Evolutionary conservation across 345 rosid species (phyloP).

Genomic region (Mallotus nudiflorus): DNA sequence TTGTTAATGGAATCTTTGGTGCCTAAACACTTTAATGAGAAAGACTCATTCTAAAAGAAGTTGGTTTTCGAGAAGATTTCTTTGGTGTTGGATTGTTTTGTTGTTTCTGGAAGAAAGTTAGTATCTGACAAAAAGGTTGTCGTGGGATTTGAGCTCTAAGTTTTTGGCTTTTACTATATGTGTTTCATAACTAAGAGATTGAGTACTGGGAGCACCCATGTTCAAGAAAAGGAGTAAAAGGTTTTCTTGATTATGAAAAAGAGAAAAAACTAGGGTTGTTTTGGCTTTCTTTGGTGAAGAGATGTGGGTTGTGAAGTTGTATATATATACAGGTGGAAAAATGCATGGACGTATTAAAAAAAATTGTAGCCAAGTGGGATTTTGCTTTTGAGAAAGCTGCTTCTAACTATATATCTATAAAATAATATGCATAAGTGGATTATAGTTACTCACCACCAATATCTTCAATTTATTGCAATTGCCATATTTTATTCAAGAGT

Average conservation of each 20-base stretch:
- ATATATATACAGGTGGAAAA: not conserved
- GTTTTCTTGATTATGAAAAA: not conserved
- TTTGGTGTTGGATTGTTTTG: constrained; percentile 46
- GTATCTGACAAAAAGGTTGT: constrained; percentile 58
- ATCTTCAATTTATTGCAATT: not conserved
- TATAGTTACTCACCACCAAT: constrained; percentile 15
- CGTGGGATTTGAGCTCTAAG: constrained; percentile 41
- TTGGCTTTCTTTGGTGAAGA: constrained; percentile 9
- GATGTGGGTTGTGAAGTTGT: not conserved
- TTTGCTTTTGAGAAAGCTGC: constrained; percentile 11
- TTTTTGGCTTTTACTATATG: constrained; percentile 68
- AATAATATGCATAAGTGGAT: not conserved
- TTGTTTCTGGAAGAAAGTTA: constrained; percentile 57
- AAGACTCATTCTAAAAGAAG: constrained; percentile 55
- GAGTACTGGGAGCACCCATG: constrained; percentile 39
- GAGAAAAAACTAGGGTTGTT: not conserved
- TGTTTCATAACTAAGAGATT: constrained; percentile 55
- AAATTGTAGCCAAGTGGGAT: constrained; percentile 1
- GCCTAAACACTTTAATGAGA: constrained; percentile 62
- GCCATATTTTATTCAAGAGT: too few relatives aligned
- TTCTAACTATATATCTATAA: not conserved
- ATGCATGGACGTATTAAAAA: not conserved
- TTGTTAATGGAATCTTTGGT: constrained; percentile 42
- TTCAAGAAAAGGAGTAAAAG: not conserved
- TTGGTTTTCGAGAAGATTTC: constrained; percentile 44